A percentile compares a stretch with the other conserved stretches of the same genome.
Conservation (phyloP, 805 yeast genomes). For the Wickerhamiella lipophila region DNA sequence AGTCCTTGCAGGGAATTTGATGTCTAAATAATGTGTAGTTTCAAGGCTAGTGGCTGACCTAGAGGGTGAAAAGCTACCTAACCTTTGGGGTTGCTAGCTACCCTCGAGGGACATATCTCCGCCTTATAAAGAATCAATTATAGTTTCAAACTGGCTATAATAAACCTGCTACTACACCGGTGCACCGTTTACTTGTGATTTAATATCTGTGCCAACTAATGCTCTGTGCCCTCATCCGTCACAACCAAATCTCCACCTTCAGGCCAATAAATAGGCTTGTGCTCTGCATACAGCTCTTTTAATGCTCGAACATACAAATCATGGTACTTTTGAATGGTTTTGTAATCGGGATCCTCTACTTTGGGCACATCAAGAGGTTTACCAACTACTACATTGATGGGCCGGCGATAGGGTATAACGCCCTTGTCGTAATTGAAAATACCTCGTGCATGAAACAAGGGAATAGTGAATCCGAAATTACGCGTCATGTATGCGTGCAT, state of each 20-base stretch:
- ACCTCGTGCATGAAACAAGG: slow-evolving; percentile 85
- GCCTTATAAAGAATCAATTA: too few relatives aligned
- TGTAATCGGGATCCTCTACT: slow-evolving; percentile 11
- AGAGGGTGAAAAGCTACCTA: too few relatives aligned
- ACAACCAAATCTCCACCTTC: slow-evolving; percentile 2
- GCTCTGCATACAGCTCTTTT: slow-evolving; percentile 48
- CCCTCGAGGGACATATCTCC: too few relatives aligned
- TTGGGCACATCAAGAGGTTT: slow-evolving; percentile 29
- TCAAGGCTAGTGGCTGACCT: too few relatives aligned
- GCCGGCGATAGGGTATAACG: slow-evolving; percentile 69
- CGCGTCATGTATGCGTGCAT: slow-evolving; percentile 64
- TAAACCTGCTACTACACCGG: too few relatives aligned
- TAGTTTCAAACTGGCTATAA: too few relatives aligned
- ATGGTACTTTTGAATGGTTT: slow-evolving; percentile 42
- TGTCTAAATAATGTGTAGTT: too few relatives aligned
- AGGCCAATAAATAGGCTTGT: slow-evolving; percentile 33
- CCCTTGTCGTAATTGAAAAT: slow-evolving; percentile 89
- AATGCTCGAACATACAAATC: slow-evolving; percentile 52
- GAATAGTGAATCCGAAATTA: slow-evolving; percentile 69
- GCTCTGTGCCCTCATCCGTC: not conserved
- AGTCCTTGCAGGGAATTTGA: too few relatives aligned
- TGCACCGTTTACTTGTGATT: too few relatives aligned
- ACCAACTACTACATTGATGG: slow-evolving; percentile 51
- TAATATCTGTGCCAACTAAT: too few relatives aligned
- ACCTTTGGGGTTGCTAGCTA: too few relatives aligned